Evolutionary conservation across 768 basidiomycete species (phyloP).

Genomic region (Russula abietina): DNA sequence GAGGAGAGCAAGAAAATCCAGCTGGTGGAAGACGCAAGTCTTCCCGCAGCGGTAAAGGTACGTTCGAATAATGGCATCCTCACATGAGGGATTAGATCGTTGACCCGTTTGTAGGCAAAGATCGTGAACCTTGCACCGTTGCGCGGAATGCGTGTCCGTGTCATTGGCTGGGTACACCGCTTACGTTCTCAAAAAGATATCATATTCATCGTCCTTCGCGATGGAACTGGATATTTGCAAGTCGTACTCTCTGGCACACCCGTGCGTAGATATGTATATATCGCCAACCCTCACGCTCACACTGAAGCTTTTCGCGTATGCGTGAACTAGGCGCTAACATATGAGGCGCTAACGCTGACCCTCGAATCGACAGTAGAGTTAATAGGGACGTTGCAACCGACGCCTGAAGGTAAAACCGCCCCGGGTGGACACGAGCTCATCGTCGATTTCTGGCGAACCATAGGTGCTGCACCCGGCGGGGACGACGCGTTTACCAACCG

Average conservation of each 20-base stretch:
- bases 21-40: constrained; percentile 62
- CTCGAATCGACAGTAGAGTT: constrained; percentile 88
- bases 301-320: background rate
- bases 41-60: constrained; percentile 69
- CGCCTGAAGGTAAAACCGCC: constrained; percentile 92
- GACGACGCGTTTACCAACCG: constrained; percentile 90
- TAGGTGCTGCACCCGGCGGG: constrained; percentile 85
- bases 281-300: background rate
- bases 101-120: constrained; percentile 47
- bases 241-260: constrained; percentile 79
- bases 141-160: constrained; percentile 70
- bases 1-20: constrained; percentile 88
- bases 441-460: constrained; percentile 87
- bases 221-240: constrained; percentile 94
- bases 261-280: constrained; percentile 45
- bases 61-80: background rate
- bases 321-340: constrained; percentile 67
- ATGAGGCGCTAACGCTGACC: constrained; percentile 84
- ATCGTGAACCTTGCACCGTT: constrained; percentile 50
- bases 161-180: constrained; percentile 96
- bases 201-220: constrained; percentile 87
- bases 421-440: constrained; percentile 79
- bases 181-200: constrained; percentile 88
- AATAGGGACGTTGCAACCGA: constrained; percentile 72
- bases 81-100: background rate